Evolutionary conservation across 2,329 filamentous ascomycete genomes (phyloP).

Genomic region (Grosmannia clavigera): DNA sequence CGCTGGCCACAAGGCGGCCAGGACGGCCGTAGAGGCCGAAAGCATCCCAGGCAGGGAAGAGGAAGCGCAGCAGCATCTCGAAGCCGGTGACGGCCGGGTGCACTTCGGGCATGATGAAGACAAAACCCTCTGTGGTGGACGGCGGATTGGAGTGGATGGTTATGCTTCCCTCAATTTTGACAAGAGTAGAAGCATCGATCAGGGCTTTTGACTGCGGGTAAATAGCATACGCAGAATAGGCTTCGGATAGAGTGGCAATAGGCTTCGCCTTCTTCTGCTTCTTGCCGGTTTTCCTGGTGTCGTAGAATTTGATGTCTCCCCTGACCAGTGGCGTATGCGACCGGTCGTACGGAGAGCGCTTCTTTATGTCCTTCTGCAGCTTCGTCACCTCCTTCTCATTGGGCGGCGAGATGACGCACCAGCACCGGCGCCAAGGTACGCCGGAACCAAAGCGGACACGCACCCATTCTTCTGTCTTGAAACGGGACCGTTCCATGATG

Average conservation of each 20-base stretch:
- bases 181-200: conserved; percentile 84
- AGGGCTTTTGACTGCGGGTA: conserved; percentile 91
- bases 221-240: conserved; percentile 86
- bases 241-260: conserved; percentile 83
- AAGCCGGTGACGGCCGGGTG: conserved; percentile 88
- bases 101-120: conserved; percentile 94
- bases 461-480: conserved; percentile 83
- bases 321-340: conserved; percentile 55
- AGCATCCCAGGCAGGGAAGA: conserved; percentile 89
- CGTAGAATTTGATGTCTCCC: conserved; percentile 91
- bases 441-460: conserved; percentile 90
- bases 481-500: conserved; percentile 71
- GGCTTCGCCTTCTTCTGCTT: conserved; percentile 85
- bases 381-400: conserved; percentile 87
- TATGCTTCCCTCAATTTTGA: conserved; percentile 88
- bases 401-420: conserved; percentile 87
- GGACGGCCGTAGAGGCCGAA: conserved; percentile 88
- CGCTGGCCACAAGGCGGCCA: conserved; percentile 73
- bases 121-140: conserved; percentile 76
- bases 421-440: conserved; percentile 90
- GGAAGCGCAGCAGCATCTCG: conserved; percentile 84
- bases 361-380: conserved; percentile 70
- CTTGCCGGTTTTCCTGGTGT: conserved; percentile 59
- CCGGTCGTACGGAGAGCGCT: conserved; percentile 71
- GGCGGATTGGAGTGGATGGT: conserved; percentile 73